Percentiles rank a stretch among this genome's conserved stretches.
Conservation (phyloP, 83 land plant genomes). For the Picea abies region DNA sequence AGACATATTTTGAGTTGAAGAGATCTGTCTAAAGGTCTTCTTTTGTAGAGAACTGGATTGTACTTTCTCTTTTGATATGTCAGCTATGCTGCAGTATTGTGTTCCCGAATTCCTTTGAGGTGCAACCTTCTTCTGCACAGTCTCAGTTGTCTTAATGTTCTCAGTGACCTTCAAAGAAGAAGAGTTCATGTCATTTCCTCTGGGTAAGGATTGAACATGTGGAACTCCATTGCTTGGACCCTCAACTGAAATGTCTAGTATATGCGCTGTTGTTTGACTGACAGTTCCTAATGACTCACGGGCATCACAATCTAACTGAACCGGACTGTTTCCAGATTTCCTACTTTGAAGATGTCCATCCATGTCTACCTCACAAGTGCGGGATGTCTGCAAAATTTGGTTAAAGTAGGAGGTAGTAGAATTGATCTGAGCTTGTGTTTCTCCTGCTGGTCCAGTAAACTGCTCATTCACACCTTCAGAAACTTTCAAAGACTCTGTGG, state of each 20-base stretch:
- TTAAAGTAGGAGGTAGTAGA: not conserved
- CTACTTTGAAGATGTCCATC: not conserved
- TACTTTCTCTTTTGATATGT: conserved; percentile 1
- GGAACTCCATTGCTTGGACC: not conserved
- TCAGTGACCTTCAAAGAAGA: not conserved
- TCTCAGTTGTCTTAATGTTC: not conserved
- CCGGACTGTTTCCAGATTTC: not conserved
- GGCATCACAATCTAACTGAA: not conserved
- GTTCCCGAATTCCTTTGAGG: not conserved
- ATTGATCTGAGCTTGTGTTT: conserved; percentile 1
- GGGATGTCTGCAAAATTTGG: not conserved
- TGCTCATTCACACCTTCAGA: not conserved
- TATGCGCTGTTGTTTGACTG: not conserved
- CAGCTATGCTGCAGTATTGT: not conserved
- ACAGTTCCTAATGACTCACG: not conserved
- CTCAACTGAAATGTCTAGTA: not conserved
- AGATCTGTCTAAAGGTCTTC: not conserved
- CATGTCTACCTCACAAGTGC: not conserved
- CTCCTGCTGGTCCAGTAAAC: not conserved
- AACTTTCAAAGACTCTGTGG: not conserved
- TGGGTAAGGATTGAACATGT: not conserved
- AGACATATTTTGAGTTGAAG: conserved; percentile 9
- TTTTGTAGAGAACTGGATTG: not conserved
- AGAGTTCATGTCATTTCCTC: not conserved
- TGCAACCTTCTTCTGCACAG: conserved; percentile 1